Evolutionary conservation across 2,329 filamentous ascomycete species (phyloP).

Genomic region (Dissoconium aciculare): DNA sequence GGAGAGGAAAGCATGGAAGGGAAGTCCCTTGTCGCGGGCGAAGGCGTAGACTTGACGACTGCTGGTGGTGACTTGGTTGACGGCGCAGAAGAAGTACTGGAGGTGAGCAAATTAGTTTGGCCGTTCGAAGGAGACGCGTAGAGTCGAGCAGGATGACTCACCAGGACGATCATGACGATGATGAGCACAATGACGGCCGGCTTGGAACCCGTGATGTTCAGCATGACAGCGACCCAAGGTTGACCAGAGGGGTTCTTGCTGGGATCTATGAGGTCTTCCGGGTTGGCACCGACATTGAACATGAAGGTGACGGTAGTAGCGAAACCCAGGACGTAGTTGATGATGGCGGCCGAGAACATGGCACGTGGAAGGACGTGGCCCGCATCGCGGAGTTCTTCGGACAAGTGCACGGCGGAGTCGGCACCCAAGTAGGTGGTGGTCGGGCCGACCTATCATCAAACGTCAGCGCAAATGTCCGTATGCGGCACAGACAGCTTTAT

Average conservation of each 20-base stretch:
- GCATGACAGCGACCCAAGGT: slow-evolving; percentile 16
- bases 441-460: no score
- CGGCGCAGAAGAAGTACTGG: slow-evolving; percentile 15
- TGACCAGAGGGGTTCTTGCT: slow-evolving; percentile 14
- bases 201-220: slow-evolving; percentile 14
- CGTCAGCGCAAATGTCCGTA: no score
- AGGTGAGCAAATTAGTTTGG: background rate
- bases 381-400: slow-evolving; percentile 21
- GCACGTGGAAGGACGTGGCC: slow-evolving; percentile 18
- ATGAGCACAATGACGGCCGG: slow-evolving; percentile 15
- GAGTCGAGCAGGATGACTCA: slow-evolving; percentile 2
- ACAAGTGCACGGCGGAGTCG: slow-evolving; percentile 26
- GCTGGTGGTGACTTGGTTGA: slow-evolving; percentile 19
- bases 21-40: slow-evolving; percentile 18
- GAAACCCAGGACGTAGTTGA: slow-evolving; percentile 21
- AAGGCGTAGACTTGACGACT: slow-evolving; percentile 19
- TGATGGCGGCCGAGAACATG: slow-evolving; percentile 19
- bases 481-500: no score
- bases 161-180: slow-evolving; percentile 15
- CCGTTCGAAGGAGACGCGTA: no score
- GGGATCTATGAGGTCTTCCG: slow-evolving; percentile 9
- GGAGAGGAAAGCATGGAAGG: slow-evolving; percentile 16
- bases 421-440: slow-evolving; percentile 26
- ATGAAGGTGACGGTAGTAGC: slow-evolving; percentile 19
- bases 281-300: slow-evolving; percentile 17